Evolutionary conservation across 192 early-diverging fungal species (phyloP).

Genomic region (Coemansia furcata): DNA sequence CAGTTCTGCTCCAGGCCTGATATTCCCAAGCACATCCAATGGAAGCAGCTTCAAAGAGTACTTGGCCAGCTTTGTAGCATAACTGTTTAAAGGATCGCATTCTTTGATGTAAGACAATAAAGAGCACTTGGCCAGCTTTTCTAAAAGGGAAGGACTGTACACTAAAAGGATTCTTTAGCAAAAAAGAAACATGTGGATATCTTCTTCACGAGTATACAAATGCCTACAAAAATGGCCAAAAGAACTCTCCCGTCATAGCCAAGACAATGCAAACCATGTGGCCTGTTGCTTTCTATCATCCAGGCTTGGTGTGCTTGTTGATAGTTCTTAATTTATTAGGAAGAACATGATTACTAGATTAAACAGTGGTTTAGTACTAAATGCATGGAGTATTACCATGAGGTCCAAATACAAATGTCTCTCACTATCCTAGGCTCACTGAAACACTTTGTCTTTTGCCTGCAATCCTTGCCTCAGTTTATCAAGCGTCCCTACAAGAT

Average conservation of each 20-base stretch:
- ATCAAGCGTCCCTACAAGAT: neutral
- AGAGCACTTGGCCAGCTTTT: neutral
- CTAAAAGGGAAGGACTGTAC: neutral
- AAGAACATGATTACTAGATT: too few species aligned
- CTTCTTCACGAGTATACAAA: neutral
- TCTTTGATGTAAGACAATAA: neutral
- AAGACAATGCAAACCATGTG: neutral
- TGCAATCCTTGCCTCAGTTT: neutral
- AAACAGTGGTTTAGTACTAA: too few species aligned
- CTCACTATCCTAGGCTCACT: neutral
- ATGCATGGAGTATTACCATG: too few species aligned
- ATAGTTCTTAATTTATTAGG: too few species aligned
- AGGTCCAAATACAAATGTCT: too few species aligned
- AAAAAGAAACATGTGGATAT: neutral
- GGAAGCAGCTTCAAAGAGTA: neutral
- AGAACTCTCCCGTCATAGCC: neutral
- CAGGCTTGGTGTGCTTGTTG: neutral
- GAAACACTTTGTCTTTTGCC: neutral
- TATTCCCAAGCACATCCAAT: neutral
- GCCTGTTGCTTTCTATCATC: neutral
- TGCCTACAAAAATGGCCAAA: neutral
- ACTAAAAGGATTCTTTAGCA: neutral
- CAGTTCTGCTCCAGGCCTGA: neutral
- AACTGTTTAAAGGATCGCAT: neutral
- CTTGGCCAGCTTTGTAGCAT: neutral